Conservation (phyloP, 148 eudicot genomes). For the Salicornia ramosissima region DNA sequence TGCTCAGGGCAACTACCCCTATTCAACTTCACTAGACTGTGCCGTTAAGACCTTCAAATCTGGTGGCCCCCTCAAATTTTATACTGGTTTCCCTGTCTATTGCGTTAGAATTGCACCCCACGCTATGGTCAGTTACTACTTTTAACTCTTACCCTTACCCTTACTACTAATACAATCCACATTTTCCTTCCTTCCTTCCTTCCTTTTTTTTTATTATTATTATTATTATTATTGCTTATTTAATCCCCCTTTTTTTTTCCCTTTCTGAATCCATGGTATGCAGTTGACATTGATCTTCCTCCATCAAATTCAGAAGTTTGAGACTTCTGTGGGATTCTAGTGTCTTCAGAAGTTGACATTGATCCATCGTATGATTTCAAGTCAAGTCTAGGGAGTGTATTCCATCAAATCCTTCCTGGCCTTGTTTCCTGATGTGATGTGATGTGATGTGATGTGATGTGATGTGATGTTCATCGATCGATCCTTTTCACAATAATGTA, state of each 20-base stretch:
- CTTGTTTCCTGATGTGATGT: too few species aligned
- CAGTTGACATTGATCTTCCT: conserved; percentile 97
- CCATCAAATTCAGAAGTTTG: conserved; percentile 77
- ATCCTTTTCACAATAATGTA: too few species aligned
- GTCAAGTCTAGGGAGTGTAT: too few species aligned
- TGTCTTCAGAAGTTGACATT: neutral
- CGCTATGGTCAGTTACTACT: conserved; percentile 58
- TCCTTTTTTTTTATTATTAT: too few species aligned
- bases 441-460: too few species aligned
- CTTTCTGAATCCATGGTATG: conserved; percentile 11
- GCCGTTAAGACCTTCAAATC: conserved; percentile 72
- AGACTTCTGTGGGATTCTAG: conserved; percentile 55
- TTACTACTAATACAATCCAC: too few species aligned
- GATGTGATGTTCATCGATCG: too few species aligned
- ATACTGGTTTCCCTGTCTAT: conserved; percentile 92
- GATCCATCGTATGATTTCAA: too few species aligned
- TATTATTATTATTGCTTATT: too few species aligned
- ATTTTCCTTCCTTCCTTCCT: neutral
- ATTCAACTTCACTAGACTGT: conserved; percentile 80
- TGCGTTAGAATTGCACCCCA: conserved; percentile 93
- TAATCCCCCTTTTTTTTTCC: neutral
- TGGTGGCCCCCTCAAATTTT: conserved; percentile 89
- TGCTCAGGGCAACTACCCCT: conserved; percentile 79
- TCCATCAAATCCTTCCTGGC: too few species aligned
- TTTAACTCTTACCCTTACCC: too few species aligned